Base-by-base conservation (phyloP, 208 protist species). In the Leishmania major region DNA sequence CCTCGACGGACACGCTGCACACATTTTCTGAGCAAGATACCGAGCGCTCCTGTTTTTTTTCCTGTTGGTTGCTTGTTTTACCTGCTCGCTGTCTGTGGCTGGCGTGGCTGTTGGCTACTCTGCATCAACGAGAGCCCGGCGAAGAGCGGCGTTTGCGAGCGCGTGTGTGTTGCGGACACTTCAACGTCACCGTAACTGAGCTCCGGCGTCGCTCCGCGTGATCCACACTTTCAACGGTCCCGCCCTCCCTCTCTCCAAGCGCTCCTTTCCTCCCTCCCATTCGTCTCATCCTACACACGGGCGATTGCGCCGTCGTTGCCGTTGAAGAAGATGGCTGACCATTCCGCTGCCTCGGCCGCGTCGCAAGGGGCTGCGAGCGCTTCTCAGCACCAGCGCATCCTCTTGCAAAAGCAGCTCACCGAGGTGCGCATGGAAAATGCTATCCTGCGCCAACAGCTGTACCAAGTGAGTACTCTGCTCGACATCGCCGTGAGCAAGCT, bases 401-500 rank as follows among this genome's bases (percentile, higher is more conserved):
- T 85, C 13, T 81, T 97, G 45, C 89, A 96, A 74, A 92, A 91
- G 81, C 89, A 87, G 37, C 79, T 97, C 40, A 83, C 91, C 2
- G 92, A 96, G 74, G 83, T 90, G 7, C 89, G 93, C 66, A 87
- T 94, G 66, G 92, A 97, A 78, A 97, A 97, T 75, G 88, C 86
- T 0, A 85, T 94, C 31, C 81, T 97, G n/a, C 91, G 92, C 11
- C 89, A 89, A 64, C 94, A 97, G 66, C 87, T 97, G 19, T 96
- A 94, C 85, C 89, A 94, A 35, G 79, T 96, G 37, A 94, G 90
- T 78, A 83, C 92, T 11, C 75, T 97, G 37, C 90, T 97, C 40
- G 94, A 97, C 77, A 92, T 96, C 43, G 93, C 94, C 28, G 91
- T 97, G n/a, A 95, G 92, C 82, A 96, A 96, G 76, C 82, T 97